A percentile compares a stretch with the other conserved stretches of the same genome.
phyloP scores from a whole-genome alignment of 176 grass and related monocot genomes.

The Typha latifolia region DNA sequence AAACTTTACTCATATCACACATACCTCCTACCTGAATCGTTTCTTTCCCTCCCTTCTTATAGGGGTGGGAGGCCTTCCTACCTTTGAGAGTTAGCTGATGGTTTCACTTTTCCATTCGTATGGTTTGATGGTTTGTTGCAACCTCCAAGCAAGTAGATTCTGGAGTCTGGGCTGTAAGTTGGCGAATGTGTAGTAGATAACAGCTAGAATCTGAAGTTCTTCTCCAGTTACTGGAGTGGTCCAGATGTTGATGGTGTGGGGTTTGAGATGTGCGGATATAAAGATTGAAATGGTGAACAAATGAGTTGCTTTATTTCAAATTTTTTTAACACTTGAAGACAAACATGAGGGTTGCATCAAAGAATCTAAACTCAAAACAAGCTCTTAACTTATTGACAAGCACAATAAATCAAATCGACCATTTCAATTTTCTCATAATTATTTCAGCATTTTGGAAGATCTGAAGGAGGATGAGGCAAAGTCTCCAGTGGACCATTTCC shows the following conservation, averaged over 20 bases:
- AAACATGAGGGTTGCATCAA: neutral
- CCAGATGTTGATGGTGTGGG: neutral
- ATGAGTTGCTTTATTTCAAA: neutral
- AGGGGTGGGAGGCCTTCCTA: neutral
- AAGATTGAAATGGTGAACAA: neutral
- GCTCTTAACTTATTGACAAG: neutral
- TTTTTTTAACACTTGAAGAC: neutral
- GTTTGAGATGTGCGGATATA: neutral
- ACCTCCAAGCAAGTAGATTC: neutral
- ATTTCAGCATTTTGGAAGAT: constrained; percentile 22
- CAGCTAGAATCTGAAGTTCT: neutral
- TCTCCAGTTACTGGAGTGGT: too few relatives aligned
- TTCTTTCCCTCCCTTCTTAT: neutral
- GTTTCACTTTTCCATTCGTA: neutral
- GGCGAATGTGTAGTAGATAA: neutral
- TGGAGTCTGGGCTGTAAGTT: neutral
- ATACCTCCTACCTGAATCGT: neutral
- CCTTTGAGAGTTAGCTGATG: neutral
- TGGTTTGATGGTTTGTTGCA: constrained; percentile 10
- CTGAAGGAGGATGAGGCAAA: constrained; percentile 29
- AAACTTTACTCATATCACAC: neutral
- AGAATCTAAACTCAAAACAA: neutral
- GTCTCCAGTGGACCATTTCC: constrained; percentile 21
- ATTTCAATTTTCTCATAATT: neutral
- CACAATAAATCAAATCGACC: neutral